Conservation (phyloP, 1,139 yeast genomes). For the Geotrichum australiense region DNA sequence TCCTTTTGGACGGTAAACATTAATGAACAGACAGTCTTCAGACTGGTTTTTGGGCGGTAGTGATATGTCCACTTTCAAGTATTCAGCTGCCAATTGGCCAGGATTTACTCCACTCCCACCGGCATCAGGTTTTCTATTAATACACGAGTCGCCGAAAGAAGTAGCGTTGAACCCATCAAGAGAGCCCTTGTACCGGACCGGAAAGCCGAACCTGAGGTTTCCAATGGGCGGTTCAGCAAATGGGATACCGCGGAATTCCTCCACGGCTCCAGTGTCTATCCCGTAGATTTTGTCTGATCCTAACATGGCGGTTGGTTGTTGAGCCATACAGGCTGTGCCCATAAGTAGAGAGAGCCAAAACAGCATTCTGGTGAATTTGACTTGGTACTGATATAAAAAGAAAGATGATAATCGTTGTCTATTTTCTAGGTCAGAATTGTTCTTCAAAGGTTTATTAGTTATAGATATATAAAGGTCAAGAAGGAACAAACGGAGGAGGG, state of each 20-base stretch:
- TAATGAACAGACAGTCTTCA: slow-evolving; percentile 29
- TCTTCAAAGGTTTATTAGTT: no score
- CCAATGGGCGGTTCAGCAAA: slow-evolving; percentile 18
- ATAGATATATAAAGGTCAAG: no score
- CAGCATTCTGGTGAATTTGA: no score
- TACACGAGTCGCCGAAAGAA: slow-evolving; percentile 1
- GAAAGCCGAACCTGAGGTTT: slow-evolving; percentile 15
- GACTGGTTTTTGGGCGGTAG: not conserved
- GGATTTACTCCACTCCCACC: not conserved
- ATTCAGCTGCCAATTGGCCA: not conserved
- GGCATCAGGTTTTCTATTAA: not conserved
- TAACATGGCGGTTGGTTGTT: no score
- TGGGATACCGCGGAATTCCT: slow-evolving; percentile 18
- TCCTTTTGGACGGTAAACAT: slow-evolving; percentile 25
- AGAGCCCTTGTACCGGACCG: slow-evolving; percentile 3
- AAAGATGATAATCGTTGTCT: no score
- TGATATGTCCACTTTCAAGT: not conserved
- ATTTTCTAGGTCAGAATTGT: no score
- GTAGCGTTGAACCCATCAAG: slow-evolving; percentile 1
- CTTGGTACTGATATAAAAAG: no score
- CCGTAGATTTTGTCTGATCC: slow-evolving; percentile 15
- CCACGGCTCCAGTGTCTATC: slow-evolving; percentile 7
- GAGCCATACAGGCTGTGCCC: not conserved
- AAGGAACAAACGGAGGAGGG: no score
- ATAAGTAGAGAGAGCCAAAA: not conserved